phyloP scores from a whole-genome alignment of 2,329 filamentous ascomycete genomes.

The Calonectria honghensis region DNA sequence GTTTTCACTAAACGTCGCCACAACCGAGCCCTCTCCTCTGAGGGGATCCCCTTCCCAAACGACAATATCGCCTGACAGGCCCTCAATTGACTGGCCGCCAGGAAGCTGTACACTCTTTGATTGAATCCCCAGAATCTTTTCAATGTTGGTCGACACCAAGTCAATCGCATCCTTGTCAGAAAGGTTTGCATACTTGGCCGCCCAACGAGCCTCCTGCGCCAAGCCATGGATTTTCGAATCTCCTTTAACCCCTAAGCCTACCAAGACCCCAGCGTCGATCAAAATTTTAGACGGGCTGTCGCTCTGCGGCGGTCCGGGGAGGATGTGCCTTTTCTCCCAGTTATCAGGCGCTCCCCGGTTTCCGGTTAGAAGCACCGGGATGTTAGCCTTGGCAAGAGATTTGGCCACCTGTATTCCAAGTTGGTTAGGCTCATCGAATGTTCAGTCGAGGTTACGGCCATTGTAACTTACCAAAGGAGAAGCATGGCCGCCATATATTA shows the following conservation, averaged over 20 bases:
- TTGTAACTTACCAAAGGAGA: conserved; percentile 14
- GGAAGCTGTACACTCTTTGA: too few relatives aligned
- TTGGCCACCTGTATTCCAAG: conserved; percentile 11
- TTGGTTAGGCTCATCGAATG: background rate
- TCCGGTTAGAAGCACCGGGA: conserved; percentile 22
- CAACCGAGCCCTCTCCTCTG: conserved; percentile 15
- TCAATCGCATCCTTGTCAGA: conserved; percentile 23
- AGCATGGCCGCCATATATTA: conserved; percentile 20
- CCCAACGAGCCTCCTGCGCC: conserved; percentile 16
- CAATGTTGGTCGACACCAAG: conserved; percentile 21
- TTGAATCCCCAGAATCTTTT: conserved; percentile 1
- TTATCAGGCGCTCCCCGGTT: conserved; percentile 19
- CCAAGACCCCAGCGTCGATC: conserved; percentile 16
- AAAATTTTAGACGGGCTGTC: conserved; percentile 11
- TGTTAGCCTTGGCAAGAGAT: background rate
- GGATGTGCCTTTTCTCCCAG: conserved; percentile 24
- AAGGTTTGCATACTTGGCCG: conserved; percentile 19
- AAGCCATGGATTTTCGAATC: conserved; percentile 24
- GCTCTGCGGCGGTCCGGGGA: conserved; percentile 15
- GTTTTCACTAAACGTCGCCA: background rate
- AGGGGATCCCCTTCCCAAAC: conserved; percentile 26
- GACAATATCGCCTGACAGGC: background rate
- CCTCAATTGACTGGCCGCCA: background rate
- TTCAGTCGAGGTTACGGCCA: background rate
- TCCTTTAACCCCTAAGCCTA: conserved; percentile 13